Evolutionary conservation across 805 yeast species (phyloP).

Genomic region (Komagataella ulmi): DNA sequence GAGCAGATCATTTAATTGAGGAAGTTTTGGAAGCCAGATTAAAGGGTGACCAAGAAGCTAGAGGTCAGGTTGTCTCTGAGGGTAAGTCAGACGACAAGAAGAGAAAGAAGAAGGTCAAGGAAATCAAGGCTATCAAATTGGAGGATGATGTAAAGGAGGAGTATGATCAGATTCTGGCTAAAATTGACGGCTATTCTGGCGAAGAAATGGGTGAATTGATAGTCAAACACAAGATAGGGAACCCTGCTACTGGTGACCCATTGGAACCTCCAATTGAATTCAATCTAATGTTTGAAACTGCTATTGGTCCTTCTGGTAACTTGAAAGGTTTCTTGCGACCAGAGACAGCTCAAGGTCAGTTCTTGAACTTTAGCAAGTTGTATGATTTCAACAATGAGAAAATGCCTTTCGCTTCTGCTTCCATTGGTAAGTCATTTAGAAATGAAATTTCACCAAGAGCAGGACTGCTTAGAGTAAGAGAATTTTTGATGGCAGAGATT

Average conservation of each 20-base stretch:
- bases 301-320: conserved; percentile 97
- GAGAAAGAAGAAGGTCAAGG: conserved; percentile 93
- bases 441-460: conserved; percentile 98
- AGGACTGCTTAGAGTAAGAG: conserved; percentile 95
- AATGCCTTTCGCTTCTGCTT: conserved; percentile 99
- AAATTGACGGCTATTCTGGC: conserved; percentile 93
- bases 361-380: conserved; percentile 85
- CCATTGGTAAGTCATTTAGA: conserved; percentile 97
- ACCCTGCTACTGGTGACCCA: conserved; percentile 81
- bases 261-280: conserved; percentile 89
- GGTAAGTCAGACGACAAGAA: conserved; percentile 73
- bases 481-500: conserved; percentile 97
- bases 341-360: conserved; percentile 99
- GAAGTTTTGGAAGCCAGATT: conserved; percentile 93
- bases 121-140: conserved; percentile 75
- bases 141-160: conserved; percentile 71
- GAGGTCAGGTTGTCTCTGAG: conserved; percentile 73
- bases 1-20: conserved; percentile 97
- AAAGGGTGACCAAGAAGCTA: conserved; percentile 94
- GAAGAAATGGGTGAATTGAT: conserved; percentile 84
- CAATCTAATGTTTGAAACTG: conserved; percentile 98
- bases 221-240: conserved; percentile 67
- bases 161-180: conserved; percentile 78
- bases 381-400: conserved; percentile 89
- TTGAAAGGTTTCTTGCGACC: conserved; percentile 94